Percentiles rank a stretch among this genome's conserved stretches.
Evolutionary conservation across 2,329 filamentous ascomycete genomes (phyloP).

Genomic region (Phyllosticta citrichinensis): DNA sequence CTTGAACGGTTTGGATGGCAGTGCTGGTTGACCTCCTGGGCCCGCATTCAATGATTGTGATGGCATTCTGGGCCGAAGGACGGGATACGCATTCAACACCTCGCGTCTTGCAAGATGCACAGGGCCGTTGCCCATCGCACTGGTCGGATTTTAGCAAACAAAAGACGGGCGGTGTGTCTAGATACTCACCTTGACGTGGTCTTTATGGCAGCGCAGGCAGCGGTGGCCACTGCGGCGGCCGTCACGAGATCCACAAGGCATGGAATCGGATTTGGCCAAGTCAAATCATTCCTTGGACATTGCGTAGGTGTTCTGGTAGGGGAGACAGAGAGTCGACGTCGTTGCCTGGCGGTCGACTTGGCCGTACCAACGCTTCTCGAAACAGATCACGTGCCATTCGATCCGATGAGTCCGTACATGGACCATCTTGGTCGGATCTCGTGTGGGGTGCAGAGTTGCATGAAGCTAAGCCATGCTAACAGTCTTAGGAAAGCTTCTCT

Average conservation of each 20-base stretch:
- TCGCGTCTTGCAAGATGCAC: conserved; percentile 7
- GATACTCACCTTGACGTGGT: conserved; percentile 8
- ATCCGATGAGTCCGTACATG: background rate
- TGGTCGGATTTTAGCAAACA: background rate
- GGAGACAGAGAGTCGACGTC: background rate
- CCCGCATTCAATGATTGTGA: conserved; percentile 2
- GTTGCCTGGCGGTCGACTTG: background rate
- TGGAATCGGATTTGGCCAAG: background rate
- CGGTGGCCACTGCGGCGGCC: conserved; percentile 6
- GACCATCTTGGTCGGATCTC: background rate
- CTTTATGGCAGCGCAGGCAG: conserved; percentile 9
- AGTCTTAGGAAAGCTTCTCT: background rate
- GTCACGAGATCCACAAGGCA: conserved; percentile 9
- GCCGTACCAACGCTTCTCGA: background rate
- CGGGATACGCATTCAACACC: conserved; percentile 3
- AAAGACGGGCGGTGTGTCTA: background rate
- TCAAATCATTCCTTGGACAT: background rate
- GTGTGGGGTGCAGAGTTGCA: background rate
- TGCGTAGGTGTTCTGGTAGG: background rate
- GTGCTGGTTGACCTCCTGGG: background rate
- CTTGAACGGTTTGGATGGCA: background rate
- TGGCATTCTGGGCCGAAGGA: background rate
- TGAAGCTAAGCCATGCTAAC: background rate
- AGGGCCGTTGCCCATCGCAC: conserved; percentile 8
- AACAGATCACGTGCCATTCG: background rate